Base-by-base conservation (phyloP, 257 asterid genomes). In the Salvia splendens region DNA sequence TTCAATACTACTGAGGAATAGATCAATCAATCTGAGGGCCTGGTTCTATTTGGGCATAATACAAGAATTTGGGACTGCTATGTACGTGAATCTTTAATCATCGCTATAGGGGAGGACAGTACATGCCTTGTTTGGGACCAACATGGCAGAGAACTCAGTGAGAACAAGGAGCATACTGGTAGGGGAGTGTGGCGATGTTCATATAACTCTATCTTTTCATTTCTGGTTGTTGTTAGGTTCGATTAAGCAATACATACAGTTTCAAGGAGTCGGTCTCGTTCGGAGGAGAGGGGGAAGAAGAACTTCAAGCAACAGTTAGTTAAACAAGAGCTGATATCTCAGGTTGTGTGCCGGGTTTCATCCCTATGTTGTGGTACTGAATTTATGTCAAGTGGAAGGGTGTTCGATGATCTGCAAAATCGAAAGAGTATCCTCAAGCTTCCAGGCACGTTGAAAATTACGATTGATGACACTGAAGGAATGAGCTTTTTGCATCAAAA, bases 51-150 rank as follows among this genome's bases (percentile, higher is more conserved):
- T 82, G 98, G 98, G 72, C 98, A 93, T 78, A 82, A 71, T 80
- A 96, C 97, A 76, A 84, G 98, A 72, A 84, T 93, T 72, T 93
- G 97, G 98, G 98, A 93, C 70, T 93, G 97, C 89, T 93, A 92
- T 80, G 81, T 90, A 73, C 81, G 75, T 81, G 97, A 90, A 54
- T 65, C 86, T 67, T 66, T 86, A 65, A 80, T 89, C 79, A 81
- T 93, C 67, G 87, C 98, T 63, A 96, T 92, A 59, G 95, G 98
- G 20, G 98, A 93, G 85, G 98, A 93, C 80, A 89, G 98, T 66
- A 87, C 96, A 8, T 89, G 92, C 82, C 95, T 95, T 67, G 81
- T 86, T 41, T 89, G 97, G 98, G 89, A 87, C 79, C 84, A 69
- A 69, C 86, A 85, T 74, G 97, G 98, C 50, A 65, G 74, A 72